Evolutionary conservation across 345 rosid genomes (phyloP).

Genomic region (Boechera divaricarpa): DNA sequence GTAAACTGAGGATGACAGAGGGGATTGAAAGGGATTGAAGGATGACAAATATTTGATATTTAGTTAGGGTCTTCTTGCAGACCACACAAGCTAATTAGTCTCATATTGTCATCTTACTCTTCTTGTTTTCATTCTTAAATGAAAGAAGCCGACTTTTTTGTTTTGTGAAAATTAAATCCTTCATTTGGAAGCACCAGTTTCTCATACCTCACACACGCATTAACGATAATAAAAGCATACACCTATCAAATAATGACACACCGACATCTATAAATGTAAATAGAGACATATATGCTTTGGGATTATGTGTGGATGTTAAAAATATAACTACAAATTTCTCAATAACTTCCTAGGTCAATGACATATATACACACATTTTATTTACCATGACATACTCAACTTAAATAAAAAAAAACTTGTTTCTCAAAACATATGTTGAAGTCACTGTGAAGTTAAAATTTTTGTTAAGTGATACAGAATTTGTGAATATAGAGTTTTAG

Average conservation of each 20-base stretch:
- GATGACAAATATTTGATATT: too few species aligned
- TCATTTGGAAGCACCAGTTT: constrained; percentile 22
- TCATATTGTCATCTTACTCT: not conserved
- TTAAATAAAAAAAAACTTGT: not conserved
- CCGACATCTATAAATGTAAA: constrained; percentile 2
- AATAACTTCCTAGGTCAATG: constrained; percentile 6
- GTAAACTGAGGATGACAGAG: too few species aligned
- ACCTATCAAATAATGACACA: constrained; percentile 27
- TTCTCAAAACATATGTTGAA: too few species aligned
- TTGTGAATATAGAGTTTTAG: too few species aligned
- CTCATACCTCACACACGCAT: constrained; percentile 24
- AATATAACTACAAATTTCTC: not conserved
- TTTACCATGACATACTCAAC: not conserved
- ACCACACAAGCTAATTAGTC: constrained; percentile 8
- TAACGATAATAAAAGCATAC: constrained; percentile 33
- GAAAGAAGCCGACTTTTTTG: constrained; percentile 34
- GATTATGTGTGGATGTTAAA: constrained; percentile 38
- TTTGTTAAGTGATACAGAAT: too few species aligned
- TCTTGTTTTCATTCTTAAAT: constrained; percentile 10
- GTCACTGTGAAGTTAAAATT: too few species aligned
- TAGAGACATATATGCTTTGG: constrained; percentile 7
- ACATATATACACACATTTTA: not conserved
- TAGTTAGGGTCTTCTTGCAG: constrained; percentile 52
- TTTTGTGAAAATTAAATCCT: constrained; percentile 9
- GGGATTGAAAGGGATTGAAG: too few species aligned